These are phyloP conservation scores for Cladobotryum protrusum DNA, from an alignment of 2,329 filamentous ascomycete species.

Conservation along the genomic window DNA sequence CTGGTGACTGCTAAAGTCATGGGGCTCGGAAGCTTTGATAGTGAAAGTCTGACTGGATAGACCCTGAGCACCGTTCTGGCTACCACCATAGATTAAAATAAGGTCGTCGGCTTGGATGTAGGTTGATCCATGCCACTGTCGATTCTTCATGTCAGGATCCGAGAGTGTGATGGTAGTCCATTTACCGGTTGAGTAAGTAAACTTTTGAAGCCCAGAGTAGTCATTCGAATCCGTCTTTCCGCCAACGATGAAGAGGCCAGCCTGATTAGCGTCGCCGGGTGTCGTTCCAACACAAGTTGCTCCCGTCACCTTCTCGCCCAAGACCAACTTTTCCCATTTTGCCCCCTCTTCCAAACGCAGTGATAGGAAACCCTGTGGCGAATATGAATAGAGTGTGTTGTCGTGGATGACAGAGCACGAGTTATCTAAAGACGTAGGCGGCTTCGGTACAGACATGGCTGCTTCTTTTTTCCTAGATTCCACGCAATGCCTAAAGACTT, in stretches of 20 bases:
- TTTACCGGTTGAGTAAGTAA: slow-evolving; percentile 45
- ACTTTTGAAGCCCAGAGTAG: slow-evolving; percentile 72
- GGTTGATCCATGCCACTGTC: slow-evolving; percentile 66
- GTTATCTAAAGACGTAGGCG: slow-evolving; percentile 62
- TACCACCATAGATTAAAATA: slow-evolving; percentile 77
- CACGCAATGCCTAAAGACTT: neutral
- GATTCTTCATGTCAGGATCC: slow-evolving; percentile 55
- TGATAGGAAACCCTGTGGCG: slow-evolving; percentile 66
- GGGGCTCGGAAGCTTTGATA: slow-evolving; percentile 60
- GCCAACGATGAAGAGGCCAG: slow-evolving; percentile 75
- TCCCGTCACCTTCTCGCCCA: slow-evolving; percentile 65
- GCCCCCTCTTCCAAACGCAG: slow-evolving; percentile 62
- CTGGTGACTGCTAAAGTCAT: slow-evolving; percentile 52
- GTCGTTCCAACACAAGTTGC: slow-evolving; percentile 70
- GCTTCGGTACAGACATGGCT: slow-evolving; percentile 66
- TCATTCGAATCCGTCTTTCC: slow-evolving; percentile 49
- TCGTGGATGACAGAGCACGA: slow-evolving; percentile 78
- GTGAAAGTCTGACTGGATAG: slow-evolving; percentile 70
- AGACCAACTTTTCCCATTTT: slow-evolving; percentile 61
- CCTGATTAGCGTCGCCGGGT: slow-evolving; percentile 49
- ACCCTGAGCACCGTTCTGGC: slow-evolving; percentile 49
- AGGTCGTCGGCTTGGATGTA: slow-evolving; percentile 65
- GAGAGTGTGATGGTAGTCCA: slow-evolving; percentile 44
- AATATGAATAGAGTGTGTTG: slow-evolving; percentile 80
- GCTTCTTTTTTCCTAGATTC: slow-evolving; percentile 8